Evolutionary conservation across 2,329 filamentous ascomycete species (phyloP).

Genomic region (Myrmaecium sp.): DNA sequence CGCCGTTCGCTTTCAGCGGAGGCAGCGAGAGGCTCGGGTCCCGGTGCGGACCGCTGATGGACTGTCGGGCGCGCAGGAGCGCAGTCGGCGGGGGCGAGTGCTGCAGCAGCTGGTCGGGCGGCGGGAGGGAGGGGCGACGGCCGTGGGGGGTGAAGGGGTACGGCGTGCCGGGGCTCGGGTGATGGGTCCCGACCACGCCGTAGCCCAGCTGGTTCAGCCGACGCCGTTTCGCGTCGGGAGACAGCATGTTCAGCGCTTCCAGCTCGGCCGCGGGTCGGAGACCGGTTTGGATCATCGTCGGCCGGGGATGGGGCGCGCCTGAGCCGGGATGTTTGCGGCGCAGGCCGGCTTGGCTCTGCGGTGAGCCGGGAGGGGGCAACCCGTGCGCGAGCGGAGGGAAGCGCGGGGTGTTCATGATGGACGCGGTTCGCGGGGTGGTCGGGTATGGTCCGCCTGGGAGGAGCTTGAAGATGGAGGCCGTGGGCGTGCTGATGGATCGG

Average conservation of each 20-base stretch:
- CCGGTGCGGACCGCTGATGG: constrained; percentile 17
- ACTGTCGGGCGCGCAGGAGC: constrained; percentile 13
- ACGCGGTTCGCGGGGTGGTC: constrained; percentile 16
- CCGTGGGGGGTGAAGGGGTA: constrained; percentile 16
- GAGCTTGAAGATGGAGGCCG: constrained; percentile 22
- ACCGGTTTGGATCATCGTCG: too few species aligned
- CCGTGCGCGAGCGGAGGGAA: constrained; percentile 14
- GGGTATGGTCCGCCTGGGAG: constrained; percentile 19
- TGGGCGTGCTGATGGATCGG: constrained; percentile 44
- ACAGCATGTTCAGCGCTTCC: constrained; percentile 8
- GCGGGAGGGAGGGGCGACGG: constrained; percentile 18
- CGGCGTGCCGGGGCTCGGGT: constrained; percentile 40
- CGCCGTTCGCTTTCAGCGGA: constrained; percentile 29
- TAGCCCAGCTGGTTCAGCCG: constrained; percentile 12
- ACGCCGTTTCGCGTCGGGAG: constrained; percentile 18
- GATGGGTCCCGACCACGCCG: constrained; percentile 30
- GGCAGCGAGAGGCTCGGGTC: constrained; percentile 33
- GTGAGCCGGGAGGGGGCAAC: background rate
- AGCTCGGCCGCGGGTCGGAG: too few species aligned
- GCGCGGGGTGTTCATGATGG: constrained; percentile 23
- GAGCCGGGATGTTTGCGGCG: constrained; percentile 2
- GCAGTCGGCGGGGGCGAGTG: constrained; percentile 20
- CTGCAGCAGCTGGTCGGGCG: constrained; percentile 12
- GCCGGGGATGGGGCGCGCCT: too few species aligned
- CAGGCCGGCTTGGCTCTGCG: constrained; percentile 11